A percentile compares a stretch with the other conserved stretches of the same genome.
Evolutionary conservation across 1,284 basidiomycete species (phyloP).

Genomic region (Trametes polyzona): DNA sequence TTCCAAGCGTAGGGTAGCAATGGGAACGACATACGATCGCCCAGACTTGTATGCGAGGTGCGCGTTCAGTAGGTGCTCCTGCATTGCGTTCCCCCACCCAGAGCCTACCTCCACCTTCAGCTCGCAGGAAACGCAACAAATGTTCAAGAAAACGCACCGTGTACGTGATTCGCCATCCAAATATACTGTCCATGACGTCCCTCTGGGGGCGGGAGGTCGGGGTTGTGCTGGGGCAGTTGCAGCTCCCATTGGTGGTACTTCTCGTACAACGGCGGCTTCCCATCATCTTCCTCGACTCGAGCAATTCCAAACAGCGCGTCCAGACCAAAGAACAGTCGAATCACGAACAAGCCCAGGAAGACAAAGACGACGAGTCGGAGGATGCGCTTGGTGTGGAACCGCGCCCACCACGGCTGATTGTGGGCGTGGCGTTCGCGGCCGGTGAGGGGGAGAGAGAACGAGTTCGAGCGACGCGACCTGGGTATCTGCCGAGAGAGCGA

Average conservation of each 20-base stretch:
- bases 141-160: conserved; percentile 32
- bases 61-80: conserved; percentile 55
- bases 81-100: conserved; percentile 65
- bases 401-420: conserved; percentile 15
- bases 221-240: conserved; percentile 49
- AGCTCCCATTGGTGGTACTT: conserved; percentile 50
- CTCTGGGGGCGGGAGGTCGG: conserved; percentile 44
- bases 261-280: conserved; percentile 49
- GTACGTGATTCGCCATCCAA: conserved; percentile 53
- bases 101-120: conserved; percentile 35
- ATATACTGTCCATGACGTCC: conserved; percentile 50
- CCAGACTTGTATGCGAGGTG: conserved; percentile 50
- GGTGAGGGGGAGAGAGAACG: conserved; percentile 11
- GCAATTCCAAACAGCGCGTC: background rate
- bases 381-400: conserved; percentile 17
- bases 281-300: background rate
- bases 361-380: conserved; percentile 13
- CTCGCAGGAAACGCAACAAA: background rate
- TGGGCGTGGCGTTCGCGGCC: conserved; percentile 7
- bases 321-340: conserved; percentile 17
- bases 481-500: conserved; percentile 15
- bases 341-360: conserved; percentile 1
- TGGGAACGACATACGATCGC: conserved; percentile 44
- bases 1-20: background rate
- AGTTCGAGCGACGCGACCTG: background rate